A percentile compares a stretch with the other conserved stretches of the same genome.
These are phyloP conservation scores for Euphorbia lathyris DNA, from an alignment of 345 rosid genomes.

Conservation along the genomic window DNA sequence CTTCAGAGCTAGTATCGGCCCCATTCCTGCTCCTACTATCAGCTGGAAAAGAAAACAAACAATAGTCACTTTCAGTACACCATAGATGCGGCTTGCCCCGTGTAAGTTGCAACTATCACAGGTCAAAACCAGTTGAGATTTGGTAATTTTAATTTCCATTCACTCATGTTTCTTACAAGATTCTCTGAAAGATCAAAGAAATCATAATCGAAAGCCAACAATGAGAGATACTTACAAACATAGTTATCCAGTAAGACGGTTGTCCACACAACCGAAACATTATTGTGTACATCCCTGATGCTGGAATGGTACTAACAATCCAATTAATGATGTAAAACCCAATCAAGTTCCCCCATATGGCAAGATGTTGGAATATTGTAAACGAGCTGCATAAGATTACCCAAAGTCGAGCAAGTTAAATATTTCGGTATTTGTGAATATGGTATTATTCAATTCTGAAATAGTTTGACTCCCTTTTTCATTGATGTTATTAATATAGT, in stretches of 20 bases:
- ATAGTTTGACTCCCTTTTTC: neutral
- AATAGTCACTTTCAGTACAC: neutral
- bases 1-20: slow-evolving; percentile 82
- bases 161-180: neutral
- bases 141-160: too few species aligned
- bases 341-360: slow-evolving; percentile 89
- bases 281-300: slow-evolving; percentile 88
- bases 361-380: slow-evolving; percentile 77
- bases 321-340: slow-evolving; percentile 78
- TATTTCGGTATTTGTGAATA: neutral
- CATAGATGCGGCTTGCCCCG: too few species aligned
- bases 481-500: neutral
- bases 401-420: slow-evolving; percentile 7
- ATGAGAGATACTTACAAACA: slow-evolving; percentile 54
- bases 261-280: slow-evolving; percentile 90
- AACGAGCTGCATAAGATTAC: slow-evolving; percentile 65
- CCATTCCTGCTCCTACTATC: slow-evolving; percentile 84
- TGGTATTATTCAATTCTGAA: neutral
- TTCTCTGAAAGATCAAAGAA: neutral
- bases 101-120: too few species aligned
- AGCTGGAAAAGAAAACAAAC: slow-evolving; percentile 50
- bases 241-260: slow-evolving; percentile 86
- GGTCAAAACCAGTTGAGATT: too few species aligned
- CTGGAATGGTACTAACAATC: slow-evolving; percentile 78
- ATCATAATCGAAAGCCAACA: neutral